Conservation (phyloP, 345 rosid species). For the Mallotus nudiflorus region DNA sequence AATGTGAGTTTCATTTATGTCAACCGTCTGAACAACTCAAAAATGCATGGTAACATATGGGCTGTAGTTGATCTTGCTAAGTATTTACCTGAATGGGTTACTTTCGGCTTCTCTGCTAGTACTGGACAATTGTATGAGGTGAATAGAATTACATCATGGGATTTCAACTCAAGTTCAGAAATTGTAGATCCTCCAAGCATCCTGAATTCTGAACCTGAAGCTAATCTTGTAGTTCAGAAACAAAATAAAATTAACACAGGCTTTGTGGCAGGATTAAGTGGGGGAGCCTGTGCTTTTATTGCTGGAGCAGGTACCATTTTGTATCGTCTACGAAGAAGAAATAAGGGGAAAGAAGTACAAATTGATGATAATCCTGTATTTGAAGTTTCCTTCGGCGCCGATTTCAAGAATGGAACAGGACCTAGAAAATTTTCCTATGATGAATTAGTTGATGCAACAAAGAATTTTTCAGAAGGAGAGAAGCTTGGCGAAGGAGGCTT, state of each 20-base stretch:
- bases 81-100: constrained; percentile 26
- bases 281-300: not conserved
- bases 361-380: not conserved
- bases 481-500: constrained; percentile 41
- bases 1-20: constrained; percentile 13
- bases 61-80: constrained; percentile 1
- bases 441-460: constrained; percentile 31
- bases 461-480: constrained; percentile 24
- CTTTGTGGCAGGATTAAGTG: not conserved
- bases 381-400: constrained; percentile 11
- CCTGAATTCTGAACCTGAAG: not conserved
- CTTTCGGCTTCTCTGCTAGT: constrained; percentile 27
- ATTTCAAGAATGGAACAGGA: constrained; percentile 22
- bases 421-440: constrained; percentile 28
- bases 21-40: not conserved
- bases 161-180: constrained; percentile 15
- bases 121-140: constrained; percentile 5
- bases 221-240: not conserved
- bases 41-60: not conserved
- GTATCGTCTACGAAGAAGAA: not conserved
- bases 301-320: not conserved
- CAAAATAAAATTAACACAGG: not conserved
- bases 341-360: not conserved
- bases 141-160: constrained; percentile 21
- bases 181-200: not conserved